These are phyloP conservation scores for Craterostigma plantagineum DNA, from an alignment of 257 asterid genomes.

Conservation along the genomic window DNA sequence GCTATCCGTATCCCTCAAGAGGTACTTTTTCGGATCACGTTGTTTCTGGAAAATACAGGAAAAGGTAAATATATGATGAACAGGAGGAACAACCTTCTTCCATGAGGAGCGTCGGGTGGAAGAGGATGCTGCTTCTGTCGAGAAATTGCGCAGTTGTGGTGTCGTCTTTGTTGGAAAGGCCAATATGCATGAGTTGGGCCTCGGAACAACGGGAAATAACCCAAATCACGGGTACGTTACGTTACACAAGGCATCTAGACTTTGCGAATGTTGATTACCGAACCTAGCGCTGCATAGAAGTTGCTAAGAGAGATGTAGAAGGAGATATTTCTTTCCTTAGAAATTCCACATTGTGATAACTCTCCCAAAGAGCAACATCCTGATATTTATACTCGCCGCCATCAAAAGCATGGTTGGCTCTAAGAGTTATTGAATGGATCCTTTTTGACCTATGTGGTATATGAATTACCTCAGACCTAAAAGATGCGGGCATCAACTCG, in stretches of 20 bases:
- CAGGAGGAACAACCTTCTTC: constrained; percentile 86
- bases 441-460: no score
- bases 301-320: no score
- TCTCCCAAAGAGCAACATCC: no score
- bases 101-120: constrained; percentile 62
- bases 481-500: no score
- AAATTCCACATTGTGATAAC: no score
- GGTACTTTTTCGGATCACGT: constrained; percentile 24
- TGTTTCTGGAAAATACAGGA: background rate
- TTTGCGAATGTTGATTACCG: no score
- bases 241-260: constrained; percentile 1
- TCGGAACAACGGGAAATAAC: constrained; percentile 94
- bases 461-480: no score
- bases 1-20: constrained; percentile 66
- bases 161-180: constrained; percentile 92
- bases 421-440: no score
- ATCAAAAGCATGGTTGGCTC: no score
- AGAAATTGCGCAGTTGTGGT: constrained; percentile 83
- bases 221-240: constrained; percentile 91
- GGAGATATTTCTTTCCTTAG: no score
- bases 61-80: constrained; percentile 14
- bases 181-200: constrained; percentile 95
- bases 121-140: constrained; percentile 61
- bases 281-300: no score
- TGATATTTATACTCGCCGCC: no score